Percentiles rank a stretch among this genome's conserved stretches.
Evolutionary conservation across 202 grass and related monocot species (phyloP).

Genomic region (Setaria italica): DNA sequence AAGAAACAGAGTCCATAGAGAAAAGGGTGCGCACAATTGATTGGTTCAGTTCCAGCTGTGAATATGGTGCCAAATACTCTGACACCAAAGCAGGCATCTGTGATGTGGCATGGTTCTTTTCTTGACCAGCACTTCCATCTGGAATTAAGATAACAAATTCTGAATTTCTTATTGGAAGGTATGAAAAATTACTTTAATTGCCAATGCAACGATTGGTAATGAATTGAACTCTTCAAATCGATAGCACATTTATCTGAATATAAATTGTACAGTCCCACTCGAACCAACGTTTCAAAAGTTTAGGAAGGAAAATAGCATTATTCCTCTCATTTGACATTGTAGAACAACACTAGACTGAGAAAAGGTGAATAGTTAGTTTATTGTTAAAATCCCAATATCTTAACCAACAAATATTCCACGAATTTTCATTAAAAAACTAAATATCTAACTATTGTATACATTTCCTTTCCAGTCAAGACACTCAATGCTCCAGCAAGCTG

Average conservation of each 20-base stretch:
- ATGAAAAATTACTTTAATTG: background rate
- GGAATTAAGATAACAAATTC: conserved; percentile 36
- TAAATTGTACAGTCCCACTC: background rate
- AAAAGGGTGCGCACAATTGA: conserved; percentile 65
- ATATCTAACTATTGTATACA: background rate
- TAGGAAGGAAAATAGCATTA: background rate
- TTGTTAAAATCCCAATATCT: background rate
- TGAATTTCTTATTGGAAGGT: background rate
- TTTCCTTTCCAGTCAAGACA: background rate
- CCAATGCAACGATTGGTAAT: background rate
- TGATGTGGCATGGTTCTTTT: conserved; percentile 63
- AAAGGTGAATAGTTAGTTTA: background rate
- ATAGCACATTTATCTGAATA: background rate
- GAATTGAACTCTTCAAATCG: background rate
- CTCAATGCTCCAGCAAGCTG: background rate
- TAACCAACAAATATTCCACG: background rate
- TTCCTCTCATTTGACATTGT: conserved; percentile 8
- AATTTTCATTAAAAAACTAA: background rate
- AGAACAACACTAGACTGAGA: background rate
- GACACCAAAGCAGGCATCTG: conserved; percentile 60
- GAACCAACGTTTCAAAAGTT: background rate
- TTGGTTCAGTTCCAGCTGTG: conserved; percentile 92
- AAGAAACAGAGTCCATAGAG: conserved; percentile 1
- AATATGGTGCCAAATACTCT: conserved; percentile 75
- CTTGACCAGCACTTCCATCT: conserved; percentile 60